Conservation (phyloP, 768 basidiomycete genomes). For the Suillus discolor region DNA sequence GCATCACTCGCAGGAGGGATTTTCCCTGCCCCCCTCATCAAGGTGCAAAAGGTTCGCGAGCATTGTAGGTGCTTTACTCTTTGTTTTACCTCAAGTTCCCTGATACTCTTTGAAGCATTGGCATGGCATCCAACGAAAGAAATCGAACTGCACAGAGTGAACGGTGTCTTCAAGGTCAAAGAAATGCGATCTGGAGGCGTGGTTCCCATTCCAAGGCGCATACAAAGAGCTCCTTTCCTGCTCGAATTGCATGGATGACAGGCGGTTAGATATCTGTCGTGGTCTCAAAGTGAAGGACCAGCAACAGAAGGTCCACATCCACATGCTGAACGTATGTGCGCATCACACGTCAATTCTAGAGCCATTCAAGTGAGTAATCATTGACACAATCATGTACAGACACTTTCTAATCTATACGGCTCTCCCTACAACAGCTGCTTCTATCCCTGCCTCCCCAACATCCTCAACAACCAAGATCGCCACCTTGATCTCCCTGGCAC, state of each 20-base stretch:
- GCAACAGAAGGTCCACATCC: slow-evolving; percentile 90
- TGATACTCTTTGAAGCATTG: slow-evolving; percentile 26
- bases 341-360: too few relatives aligned
- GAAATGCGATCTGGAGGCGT: slow-evolving; percentile 97
- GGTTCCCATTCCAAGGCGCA: slow-evolving; percentile 96
- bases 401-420: too few relatives aligned
- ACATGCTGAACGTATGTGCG: slow-evolving; percentile 84
- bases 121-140: slow-evolving; percentile 38
- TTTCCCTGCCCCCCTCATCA: slow-evolving; percentile 52
- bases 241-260: slow-evolving; percentile 94
- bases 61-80: slow-evolving; percentile 30
- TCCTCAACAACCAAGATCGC: too few relatives aligned
- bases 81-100: not conserved
- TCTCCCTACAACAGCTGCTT: too few relatives aligned
- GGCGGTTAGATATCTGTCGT: slow-evolving; percentile 90
- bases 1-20: slow-evolving; percentile 47
- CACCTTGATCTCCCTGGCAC: too few relatives aligned
- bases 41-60: slow-evolving; percentile 42
- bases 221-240: slow-evolving; percentile 98
- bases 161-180: slow-evolving; percentile 48
- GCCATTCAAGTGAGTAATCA: too few relatives aligned
- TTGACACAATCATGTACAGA: too few relatives aligned
- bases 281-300: slow-evolving; percentile 92
- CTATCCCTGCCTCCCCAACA: too few relatives aligned
- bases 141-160: slow-evolving; percentile 34